A percentile compares a stretch with the other conserved stretches of the same genome.
Conservation (phyloP, 257 asterid species). For the Paraleonurus japonicus region DNA sequence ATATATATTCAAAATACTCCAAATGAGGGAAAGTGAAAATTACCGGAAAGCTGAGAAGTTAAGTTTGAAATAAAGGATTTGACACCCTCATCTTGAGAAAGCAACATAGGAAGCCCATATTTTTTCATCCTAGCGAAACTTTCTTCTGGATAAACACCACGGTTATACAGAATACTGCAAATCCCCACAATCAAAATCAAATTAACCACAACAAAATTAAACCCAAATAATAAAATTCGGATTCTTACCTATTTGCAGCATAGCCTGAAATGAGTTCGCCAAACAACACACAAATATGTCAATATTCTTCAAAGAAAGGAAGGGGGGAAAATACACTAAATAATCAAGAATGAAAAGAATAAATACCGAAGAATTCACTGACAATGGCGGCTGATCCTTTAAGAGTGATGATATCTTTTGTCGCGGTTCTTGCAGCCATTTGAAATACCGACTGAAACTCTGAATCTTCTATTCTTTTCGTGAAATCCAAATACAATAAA, state of each 20-base stretch:
- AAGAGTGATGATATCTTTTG: conserved; percentile 88
- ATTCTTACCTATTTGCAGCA: conserved; percentile 84
- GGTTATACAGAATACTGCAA: conserved; percentile 72
- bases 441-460: not conserved
- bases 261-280: conserved; percentile 52
- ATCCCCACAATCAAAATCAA: conserved; percentile 21
- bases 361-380: conserved; percentile 82
- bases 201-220: not conserved
- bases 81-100: conserved; percentile 92
- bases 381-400: conserved; percentile 93
- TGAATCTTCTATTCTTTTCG: not conserved
- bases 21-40: conserved; percentile 13
- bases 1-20: not conserved
- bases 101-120: conserved; percentile 90
- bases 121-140: conserved; percentile 87
- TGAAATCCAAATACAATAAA: not conserved
- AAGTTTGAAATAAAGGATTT: conserved; percentile 83
- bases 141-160: conserved; percentile 90
- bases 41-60: conserved; percentile 89
- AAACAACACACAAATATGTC: conserved; percentile 23
- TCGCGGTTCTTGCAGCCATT: conserved; percentile 78
- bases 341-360: not conserved
- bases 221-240: not conserved
- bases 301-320: not conserved
- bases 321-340: not conserved